These are phyloP conservation scores for Chimonanthus praecox DNA, from an alignment of 164 flowering plant genomes.

Conservation along the genomic window DNA sequence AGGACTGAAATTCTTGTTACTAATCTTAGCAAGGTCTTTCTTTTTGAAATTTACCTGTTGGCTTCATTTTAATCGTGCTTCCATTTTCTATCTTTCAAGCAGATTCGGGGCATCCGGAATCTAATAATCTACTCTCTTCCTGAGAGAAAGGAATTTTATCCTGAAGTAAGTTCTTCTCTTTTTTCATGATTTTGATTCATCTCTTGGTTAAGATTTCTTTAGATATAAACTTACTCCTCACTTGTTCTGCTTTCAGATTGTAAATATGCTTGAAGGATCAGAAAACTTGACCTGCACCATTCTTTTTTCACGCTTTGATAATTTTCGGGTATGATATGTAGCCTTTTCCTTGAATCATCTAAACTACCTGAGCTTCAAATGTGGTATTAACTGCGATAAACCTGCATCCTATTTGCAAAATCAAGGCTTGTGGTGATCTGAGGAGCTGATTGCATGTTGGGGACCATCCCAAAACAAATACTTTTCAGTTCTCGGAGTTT, in stretches of 20 bases:
- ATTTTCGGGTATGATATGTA: constrained; percentile 44
- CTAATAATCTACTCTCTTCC: constrained; percentile 87
- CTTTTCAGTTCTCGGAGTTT: not conserved
- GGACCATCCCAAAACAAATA: not conserved
- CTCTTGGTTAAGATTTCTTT: not conserved
- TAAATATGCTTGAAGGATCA: constrained; percentile 80
- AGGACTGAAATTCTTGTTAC: no score
- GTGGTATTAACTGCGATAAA: not conserved
- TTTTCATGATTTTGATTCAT: not conserved
- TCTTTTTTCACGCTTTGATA: constrained; percentile 72
- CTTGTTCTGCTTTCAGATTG: constrained; percentile 45
- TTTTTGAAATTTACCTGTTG: no score
- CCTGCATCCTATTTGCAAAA: no score
- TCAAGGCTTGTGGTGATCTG: no score
- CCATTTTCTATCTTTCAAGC: no score
- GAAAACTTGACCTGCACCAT: constrained; percentile 57
- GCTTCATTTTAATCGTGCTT: no score
- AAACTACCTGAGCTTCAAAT: not conserved
- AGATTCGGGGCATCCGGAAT: constrained; percentile 91
- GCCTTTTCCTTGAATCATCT: not conserved
- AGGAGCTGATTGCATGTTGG: no score
- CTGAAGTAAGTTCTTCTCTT: constrained; percentile 49
- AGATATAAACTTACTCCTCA: not conserved
- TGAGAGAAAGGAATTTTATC: constrained; percentile 89
- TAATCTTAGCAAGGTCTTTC: no score